Base-by-base conservation (phyloP, 345 rosid species). In the Corchorus capsularis region DNA sequence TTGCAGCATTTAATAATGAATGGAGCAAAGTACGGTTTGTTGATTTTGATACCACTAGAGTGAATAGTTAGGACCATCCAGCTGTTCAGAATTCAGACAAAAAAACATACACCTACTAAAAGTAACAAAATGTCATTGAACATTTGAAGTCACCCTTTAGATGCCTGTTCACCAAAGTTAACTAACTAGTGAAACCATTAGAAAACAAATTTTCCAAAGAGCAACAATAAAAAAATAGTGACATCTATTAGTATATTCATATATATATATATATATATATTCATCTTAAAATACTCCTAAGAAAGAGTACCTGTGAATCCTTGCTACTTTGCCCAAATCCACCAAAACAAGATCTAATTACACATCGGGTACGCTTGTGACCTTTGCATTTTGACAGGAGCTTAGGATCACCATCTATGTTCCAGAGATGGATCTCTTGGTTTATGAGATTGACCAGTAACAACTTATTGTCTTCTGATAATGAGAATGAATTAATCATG, bases 371-470 rank as follows among this genome's bases (percentile, higher is more conserved):
- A 66, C 89, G 90, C 69, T 76, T 85, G 69, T 85, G 91, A 75
- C 96, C 96, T 79, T 77, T 91, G 74, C 85, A 91, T 75, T 83
- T 89, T 17, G 88, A 78, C 49, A 88, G 83, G 71, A 89, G 69
- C 76, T 81, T 88, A 32, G 82, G 81, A 14, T 85, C 87, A 81
- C 86, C 85, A 69, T 88, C 92, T 54, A 91, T 89, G 72, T 73
- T 82, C 96, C 96, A 91, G 1, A 88, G 89, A 81, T 79, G 96
- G 60, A 91, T 89, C 81, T 91, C 96, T 76, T 91, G 96, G 80
- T 84, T 85, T 22, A 79, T 34, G 66, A 91, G 91, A 78, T 86
- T 89, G 15, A 91, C 88, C 75, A 91, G 81, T 32, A 91, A 63
- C 81, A 77, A 81, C 68, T 80, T 91, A 75, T 84, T 83, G 71